Evolutionary conservation across 345 rosid genomes (phyloP).

Genomic region (Lagerstroemia speciosa): DNA sequence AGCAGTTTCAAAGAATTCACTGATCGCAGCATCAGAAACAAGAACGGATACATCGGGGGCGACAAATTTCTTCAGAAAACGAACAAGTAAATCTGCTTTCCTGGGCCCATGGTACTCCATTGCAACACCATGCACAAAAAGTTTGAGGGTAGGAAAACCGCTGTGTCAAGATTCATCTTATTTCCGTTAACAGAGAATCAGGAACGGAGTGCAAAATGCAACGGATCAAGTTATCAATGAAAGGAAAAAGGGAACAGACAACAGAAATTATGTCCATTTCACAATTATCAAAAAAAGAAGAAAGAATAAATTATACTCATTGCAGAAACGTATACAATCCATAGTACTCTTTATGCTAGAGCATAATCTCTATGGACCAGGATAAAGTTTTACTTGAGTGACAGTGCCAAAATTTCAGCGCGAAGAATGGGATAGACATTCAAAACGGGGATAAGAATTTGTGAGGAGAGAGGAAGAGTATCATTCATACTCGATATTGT

Average conservation of each 20-base stretch:
- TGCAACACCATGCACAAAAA: slow-evolving; percentile 74
- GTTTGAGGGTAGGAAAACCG: slow-evolving; percentile 76
- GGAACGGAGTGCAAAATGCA: background rate
- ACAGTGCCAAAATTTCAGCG: background rate
- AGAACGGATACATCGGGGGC: slow-evolving; percentile 82
- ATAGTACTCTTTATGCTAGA: background rate
- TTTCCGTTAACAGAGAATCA: background rate
- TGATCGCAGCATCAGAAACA: slow-evolving; percentile 48
- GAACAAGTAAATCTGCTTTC: slow-evolving; percentile 73
- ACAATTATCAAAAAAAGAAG: no score
- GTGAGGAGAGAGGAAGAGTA: background rate
- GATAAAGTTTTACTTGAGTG: background rate
- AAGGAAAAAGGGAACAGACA: background rate
- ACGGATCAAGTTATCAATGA: background rate
- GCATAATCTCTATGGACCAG: background rate
- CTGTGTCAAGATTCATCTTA: slow-evolving; percentile 23
- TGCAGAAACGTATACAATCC: background rate
- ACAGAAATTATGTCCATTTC: background rate
- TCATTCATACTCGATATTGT: slow-evolving; percentile 75
- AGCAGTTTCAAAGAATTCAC: slow-evolving; percentile 60
- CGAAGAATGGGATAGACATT: background rate
- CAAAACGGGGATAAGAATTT: background rate
- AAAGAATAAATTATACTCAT: background rate
- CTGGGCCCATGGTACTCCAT: slow-evolving; percentile 84
- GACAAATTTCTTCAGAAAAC: slow-evolving; percentile 77